These are phyloP conservation scores for Sindora glabra DNA, from an alignment of 306 rosid species.

Conservation along the genomic window DNA sequence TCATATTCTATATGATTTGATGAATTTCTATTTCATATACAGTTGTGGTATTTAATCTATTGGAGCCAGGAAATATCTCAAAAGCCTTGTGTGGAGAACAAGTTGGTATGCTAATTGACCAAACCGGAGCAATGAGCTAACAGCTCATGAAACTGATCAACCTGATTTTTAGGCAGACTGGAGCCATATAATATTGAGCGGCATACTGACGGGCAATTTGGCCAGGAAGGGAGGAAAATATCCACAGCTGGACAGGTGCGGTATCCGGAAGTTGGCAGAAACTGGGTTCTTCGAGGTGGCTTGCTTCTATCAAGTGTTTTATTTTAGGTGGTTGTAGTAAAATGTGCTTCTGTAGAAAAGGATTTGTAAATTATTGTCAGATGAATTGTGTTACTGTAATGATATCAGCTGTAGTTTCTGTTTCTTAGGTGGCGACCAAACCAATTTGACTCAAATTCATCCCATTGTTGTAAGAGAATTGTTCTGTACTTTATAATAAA, in stretches of 20 bases:
- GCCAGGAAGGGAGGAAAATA: slow-evolving; percentile 14
- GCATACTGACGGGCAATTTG: not conserved
- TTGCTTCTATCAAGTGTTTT: slow-evolving; percentile 8
- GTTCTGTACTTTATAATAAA: not conserved
- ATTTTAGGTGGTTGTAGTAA: slow-evolving; percentile 9
- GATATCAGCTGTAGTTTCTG: slow-evolving; percentile 8
- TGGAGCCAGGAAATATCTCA: slow-evolving; percentile 65
- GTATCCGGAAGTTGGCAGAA: not conserved
- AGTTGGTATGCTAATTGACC: slow-evolving; percentile 59
- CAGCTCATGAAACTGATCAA: slow-evolving; percentile 19
- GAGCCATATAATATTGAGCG: not conserved
- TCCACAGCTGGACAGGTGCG: not conserved
- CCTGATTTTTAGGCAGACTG: slow-evolving; percentile 9
- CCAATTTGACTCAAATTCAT: slow-evolving; percentile 6
- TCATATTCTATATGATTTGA: not conserved
- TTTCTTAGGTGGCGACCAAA: slow-evolving; percentile 3
- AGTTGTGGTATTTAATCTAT: slow-evolving; percentile 59
- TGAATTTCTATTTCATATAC: slow-evolving; percentile 5
- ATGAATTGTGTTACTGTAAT: slow-evolving; percentile 18
- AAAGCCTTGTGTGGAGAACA: slow-evolving; percentile 68
- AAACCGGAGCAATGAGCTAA: slow-evolving; percentile 47
- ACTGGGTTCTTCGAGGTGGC: slow-evolving; percentile 8
- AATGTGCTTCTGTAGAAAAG: slow-evolving; percentile 10
- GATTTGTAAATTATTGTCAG: slow-evolving; percentile 19
- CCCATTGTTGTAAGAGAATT: slow-evolving; percentile 5